These are phyloP conservation scores for Paraurostyla sp. DNA, from an alignment of 73 alveolate species.

Conservation along the genomic window DNA sequence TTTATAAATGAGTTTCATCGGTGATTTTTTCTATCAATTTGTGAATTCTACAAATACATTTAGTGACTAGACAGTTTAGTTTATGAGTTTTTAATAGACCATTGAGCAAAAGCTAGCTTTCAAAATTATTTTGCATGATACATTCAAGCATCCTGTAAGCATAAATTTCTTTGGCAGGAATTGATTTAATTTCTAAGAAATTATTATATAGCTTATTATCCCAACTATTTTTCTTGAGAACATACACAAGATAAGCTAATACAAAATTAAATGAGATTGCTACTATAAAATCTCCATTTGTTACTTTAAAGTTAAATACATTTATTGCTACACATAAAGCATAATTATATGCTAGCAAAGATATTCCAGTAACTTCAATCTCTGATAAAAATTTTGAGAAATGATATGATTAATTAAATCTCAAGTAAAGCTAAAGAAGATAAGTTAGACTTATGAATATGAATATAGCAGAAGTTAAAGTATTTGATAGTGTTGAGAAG, in stretches of 20 bases:
- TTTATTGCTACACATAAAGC: constrained; percentile 23
- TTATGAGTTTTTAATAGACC: constrained; percentile 11
- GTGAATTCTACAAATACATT: neutral
- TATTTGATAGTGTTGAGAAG: neutral
- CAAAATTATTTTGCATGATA: neutral
- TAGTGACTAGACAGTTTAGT: neutral
- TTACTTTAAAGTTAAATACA: neutral
- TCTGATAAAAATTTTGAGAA: constrained; percentile 23
- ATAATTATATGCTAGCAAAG: neutral
- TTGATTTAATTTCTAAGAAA: neutral
- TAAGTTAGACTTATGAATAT: neutral
- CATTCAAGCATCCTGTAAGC: constrained; percentile 35
- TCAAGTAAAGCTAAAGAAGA: neutral
- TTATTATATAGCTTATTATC: neutral
- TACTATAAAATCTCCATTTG: constrained; percentile 12
- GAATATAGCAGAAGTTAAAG: constrained; percentile 4
- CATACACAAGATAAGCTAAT: neutral
- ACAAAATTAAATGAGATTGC: neutral
- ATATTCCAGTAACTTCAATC: constrained; percentile 30
- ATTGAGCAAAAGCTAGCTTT: neutral
- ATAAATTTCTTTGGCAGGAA: neutral
- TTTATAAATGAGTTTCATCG: neutral
- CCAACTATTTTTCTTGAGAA: neutral
- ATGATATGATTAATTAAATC: constrained; percentile 18
- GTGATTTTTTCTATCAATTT: neutral